Evolutionary conservation across 2,329 filamentous ascomycete genomes (phyloP), one percentile per base, ranked within the genome.

Genomic region (Aspergillus cejpii): DNA sequence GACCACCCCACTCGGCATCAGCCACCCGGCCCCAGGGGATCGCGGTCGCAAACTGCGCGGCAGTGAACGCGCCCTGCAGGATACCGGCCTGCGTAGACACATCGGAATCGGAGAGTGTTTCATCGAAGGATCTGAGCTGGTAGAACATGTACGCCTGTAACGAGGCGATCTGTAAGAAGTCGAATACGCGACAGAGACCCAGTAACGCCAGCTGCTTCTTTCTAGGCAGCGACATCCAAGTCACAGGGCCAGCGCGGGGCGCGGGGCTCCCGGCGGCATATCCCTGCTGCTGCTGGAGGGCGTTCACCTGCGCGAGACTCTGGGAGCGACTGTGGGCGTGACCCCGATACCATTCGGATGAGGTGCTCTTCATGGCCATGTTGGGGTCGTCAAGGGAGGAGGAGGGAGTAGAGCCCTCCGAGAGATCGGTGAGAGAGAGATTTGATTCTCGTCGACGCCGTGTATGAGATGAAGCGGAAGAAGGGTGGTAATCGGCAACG

Each of bases 21-120:
- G 78, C 76, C 2, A 87, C 70, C 0, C 83, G 75, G 0, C 87
- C 87, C 87, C 87, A 94, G 31, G 87, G 63, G 66, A 94, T 83
- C 10, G 86, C 86, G 0, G 87, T 92, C 29, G 85, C 65, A 61
- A 90, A 89, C 62, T 94, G 87, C 0, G 84, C 83, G 0, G 81
- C 83, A 0, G 84, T 89, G 62, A 92, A 92, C 19, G 81, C 82
- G 14, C 85, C 85, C 42, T 85, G 79, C 20, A 92, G 73, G 2
- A 91, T 70, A 36, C 87, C 87, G 1, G 85, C 84, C 61, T 91
- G 86, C 24, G 77, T 77, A 1, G 87, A 78, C 50, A 92, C 86
- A 8, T 78, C 79, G 1, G 74, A 73, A 41, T 80, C 74, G 14
- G 74, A 68, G 7, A 74, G 65, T 20, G 63, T 71, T 23, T 70